These are phyloP conservation scores for Turnera subulata DNA, from an alignment of 345 rosid species.

Conservation along the genomic window DNA sequence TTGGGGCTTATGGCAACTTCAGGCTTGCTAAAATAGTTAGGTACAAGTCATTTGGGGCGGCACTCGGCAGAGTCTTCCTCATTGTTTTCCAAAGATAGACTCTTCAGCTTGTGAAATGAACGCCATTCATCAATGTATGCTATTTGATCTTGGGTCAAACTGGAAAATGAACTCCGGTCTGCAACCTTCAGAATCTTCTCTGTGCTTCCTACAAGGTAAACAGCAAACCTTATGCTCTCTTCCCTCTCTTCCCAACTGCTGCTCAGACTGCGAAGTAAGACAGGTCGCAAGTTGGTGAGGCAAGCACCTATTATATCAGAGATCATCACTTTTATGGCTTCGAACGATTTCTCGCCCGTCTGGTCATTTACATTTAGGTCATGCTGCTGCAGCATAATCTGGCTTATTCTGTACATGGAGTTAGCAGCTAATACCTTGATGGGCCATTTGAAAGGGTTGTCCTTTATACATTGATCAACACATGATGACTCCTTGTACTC, in stretches of 20 bases:
- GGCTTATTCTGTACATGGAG: constrained; percentile 73
- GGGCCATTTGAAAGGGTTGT: constrained; percentile 67
- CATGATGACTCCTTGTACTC: constrained; percentile 35
- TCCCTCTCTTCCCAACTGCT: not conserved
- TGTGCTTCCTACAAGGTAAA: not conserved
- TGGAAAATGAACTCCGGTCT: not conserved
- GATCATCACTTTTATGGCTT: constrained; percentile 35
- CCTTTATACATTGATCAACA: constrained; percentile 36
- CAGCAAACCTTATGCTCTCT: not conserved
- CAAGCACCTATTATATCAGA: constrained; percentile 76
- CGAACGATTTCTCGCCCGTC: constrained; percentile 36
- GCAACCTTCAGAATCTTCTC: not conserved
- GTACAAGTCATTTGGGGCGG: not conserved
- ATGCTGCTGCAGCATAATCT: constrained; percentile 45
- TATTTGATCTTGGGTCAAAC: not conserved
- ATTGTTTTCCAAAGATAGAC: not conserved
- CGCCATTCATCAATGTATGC: not conserved
- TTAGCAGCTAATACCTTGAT: constrained; percentile 59
- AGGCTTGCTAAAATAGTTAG: not conserved
- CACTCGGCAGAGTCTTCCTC: not conserved
- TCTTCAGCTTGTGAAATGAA: not conserved
- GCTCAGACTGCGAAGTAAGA: constrained; percentile 47
- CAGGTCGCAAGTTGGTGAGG: constrained; percentile 54
- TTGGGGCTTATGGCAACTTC: not conserved
- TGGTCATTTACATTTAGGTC: constrained; percentile 23